Conservation (phyloP, 2,329 filamentous ascomycete species). For the Penicillium verrucosum region DNA sequence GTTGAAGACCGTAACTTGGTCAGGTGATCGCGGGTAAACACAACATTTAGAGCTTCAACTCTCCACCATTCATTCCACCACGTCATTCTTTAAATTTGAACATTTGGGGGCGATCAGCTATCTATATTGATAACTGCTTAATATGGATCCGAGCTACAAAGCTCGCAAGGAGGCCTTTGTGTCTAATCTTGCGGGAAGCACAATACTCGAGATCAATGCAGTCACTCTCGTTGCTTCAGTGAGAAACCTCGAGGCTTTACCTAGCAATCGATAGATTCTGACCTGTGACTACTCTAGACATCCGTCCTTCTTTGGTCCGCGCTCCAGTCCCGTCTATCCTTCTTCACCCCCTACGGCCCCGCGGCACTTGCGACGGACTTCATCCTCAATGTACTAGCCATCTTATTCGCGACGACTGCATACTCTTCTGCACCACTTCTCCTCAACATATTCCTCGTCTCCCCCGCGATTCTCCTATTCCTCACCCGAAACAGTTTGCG, state of each 20-base stretch:
- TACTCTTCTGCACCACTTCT: constrained; percentile 74
- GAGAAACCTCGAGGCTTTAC: constrained; percentile 34
- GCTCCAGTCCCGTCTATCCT: constrained; percentile 75
- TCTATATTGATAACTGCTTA: constrained; percentile 4
- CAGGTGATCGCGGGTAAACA: constrained; percentile 8
- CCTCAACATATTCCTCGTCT: constrained; percentile 69
- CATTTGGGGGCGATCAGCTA: not conserved
- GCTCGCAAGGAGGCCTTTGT: constrained; percentile 92
- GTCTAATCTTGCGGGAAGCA: constrained; percentile 80
- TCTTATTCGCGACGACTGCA: constrained; percentile 80
- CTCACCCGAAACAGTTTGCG: constrained; percentile 35
- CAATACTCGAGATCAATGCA: constrained; percentile 78
- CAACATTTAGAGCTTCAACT: constrained; percentile 3
- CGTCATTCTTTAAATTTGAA: not conserved
- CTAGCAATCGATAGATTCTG: not conserved
- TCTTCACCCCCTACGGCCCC: constrained; percentile 73
- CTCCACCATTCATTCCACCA: not conserved
- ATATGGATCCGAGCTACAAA: constrained; percentile 66
- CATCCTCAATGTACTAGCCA: constrained; percentile 76
- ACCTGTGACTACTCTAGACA: constrained; percentile 52
- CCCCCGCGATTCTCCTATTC: constrained; percentile 65
- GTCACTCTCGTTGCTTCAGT: constrained; percentile 85
- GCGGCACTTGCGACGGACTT: constrained; percentile 75
- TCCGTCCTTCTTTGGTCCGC: constrained; percentile 84
- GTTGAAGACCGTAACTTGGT: not conserved